Percentiles rank a stretch among this genome's conserved stretches.
Evolutionary conservation across 257 asterid genomes (phyloP).

Genomic region (Prunella vulgaris): DNA sequence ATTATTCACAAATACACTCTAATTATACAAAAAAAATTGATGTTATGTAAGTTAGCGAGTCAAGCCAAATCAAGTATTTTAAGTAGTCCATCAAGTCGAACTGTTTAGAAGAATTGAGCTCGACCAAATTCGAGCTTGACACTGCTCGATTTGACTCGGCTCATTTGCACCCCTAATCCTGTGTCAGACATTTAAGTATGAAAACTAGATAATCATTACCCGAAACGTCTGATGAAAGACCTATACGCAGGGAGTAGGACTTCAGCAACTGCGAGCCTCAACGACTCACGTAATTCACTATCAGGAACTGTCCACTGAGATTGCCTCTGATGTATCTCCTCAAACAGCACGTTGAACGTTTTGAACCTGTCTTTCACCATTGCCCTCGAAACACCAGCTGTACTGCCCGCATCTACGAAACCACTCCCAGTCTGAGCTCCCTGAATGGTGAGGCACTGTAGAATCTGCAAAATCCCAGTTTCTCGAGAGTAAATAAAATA

Average conservation of each 20-base stretch:
- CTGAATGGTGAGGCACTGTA: slow-evolving; percentile 77
- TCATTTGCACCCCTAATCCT: neutral
- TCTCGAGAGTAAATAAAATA: neutral
- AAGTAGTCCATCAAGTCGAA: too few species aligned
- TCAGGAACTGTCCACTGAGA: slow-evolving; percentile 99
- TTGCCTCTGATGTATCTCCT: slow-evolving; percentile 95
- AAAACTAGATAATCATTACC: slow-evolving; percentile 41
- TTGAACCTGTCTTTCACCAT: slow-evolving; percentile 83
- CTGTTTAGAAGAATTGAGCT: too few species aligned
- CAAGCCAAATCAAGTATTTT: too few species aligned
- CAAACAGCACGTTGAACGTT: slow-evolving; percentile 73
- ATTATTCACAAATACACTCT: too few species aligned
- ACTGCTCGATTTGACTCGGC: too few species aligned
- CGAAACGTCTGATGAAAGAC: slow-evolving; percentile 76
- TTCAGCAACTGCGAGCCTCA: slow-evolving; percentile 97
- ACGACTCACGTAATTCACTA: slow-evolving; percentile 87
- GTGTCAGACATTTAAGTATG: neutral
- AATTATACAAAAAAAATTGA: too few species aligned
- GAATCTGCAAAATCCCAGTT: slow-evolving; percentile 52
- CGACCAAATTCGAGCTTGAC: too few species aligned
- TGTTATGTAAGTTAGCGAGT: too few species aligned
- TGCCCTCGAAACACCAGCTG: slow-evolving; percentile 65
- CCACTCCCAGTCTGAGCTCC: slow-evolving; percentile 36
- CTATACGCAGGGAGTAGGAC: slow-evolving; percentile 92
- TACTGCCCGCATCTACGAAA: slow-evolving; percentile 36